Evolutionary conservation across 371 early-diverging fungal species (phyloP), one percentile per base, ranked within the genome.

Genomic region (Entomophthora muscae): DNA sequence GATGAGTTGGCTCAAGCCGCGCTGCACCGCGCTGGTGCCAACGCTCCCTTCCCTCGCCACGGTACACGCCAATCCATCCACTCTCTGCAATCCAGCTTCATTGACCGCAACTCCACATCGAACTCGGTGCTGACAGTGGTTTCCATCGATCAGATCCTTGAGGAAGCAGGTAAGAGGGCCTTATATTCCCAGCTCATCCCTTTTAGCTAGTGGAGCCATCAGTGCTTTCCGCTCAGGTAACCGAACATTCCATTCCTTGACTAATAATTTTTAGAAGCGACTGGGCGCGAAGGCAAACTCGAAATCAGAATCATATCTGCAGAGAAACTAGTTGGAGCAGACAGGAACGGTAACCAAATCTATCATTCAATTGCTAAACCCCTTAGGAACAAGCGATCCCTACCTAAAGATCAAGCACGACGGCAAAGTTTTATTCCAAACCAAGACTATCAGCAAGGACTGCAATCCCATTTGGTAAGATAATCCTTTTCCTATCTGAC

Each of bases 391-490:
- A 3, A 86, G 86, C 55, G 93, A 95, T 66, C 93, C 96, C 1
- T 95, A 83, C 65, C 78, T 87, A 2, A 73, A 78, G 52, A 81
- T 91, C 57, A 75, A 71, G 53, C 63, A 90, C 12, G 85, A 88
- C 62, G 91, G 86, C 28, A 83, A 84, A 61, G 82, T 85, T 58
- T 83, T 87, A 27, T 75, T 80, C 74, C 89, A 87, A 69, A 86
- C 91, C 57, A 76, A 82, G 51, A 77, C 78, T 12, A 66, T 90
- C 52, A 85, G 89, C 67, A 86, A 90, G 76, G 85, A 78, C 7
- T 68, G 90, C 26, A 85, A 85, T 63, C 96, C 96, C 21, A 76
- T 77, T 23, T 96, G 63, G 52, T 51, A 53, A 53, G 17, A 7
- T 3, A 28, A 13, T 53, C 29, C 23, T 2, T 27, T 52, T 54